Base-by-base conservation (phyloP, 768 basidiomycete species). In the Lepiota venenata region DNA sequence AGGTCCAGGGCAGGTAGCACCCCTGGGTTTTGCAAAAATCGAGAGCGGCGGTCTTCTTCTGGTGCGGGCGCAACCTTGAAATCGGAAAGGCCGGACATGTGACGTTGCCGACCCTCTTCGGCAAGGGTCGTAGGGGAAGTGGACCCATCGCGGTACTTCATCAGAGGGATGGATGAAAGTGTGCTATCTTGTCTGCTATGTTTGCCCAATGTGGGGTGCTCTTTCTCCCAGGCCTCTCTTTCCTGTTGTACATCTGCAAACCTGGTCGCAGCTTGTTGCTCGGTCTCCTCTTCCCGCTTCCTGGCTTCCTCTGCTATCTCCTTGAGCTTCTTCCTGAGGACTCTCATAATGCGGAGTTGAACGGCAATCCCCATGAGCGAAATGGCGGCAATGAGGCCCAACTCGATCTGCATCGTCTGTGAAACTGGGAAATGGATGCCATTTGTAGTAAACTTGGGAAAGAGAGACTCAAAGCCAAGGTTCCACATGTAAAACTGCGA, bases 401-500 rank as follows among this genome's bases (percentile, higher is more conserved):
- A 79, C 65, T 97, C 95, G 55, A 98, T 93, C 65, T 91, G 80
- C 92, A 95, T 96, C 7, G 85, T 85, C 65, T 94, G 93, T 4
- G 88, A 81, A 49, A 95, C 83, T 27, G 93, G 92, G 64, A 90
- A 95, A 47, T 80, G 71, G 55, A 90, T 89, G 56, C 79, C 75
- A 61, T 84, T 79, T 49, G 73, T 69, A 18, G 77, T 71, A 60
- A 85, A 93, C 61, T 88, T 90, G 9, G 89, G 84, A 69, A 94
- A 98, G 25, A 98, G 71, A 4, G 73, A 63, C 2, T 73, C 77
- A 72, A 94, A 97, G 38, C 96, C 96, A 48, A 98, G 74, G 67
- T 97, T 98, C 85, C 90, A 97, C 47, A 97, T 75, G 71, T 97
- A 98, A 72, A 97, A 97, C 91, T 96, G 49, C 18, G 35, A 49